phyloP scores from a whole-genome alignment of 116 monocot genomes.

The Zostera marina region DNA sequence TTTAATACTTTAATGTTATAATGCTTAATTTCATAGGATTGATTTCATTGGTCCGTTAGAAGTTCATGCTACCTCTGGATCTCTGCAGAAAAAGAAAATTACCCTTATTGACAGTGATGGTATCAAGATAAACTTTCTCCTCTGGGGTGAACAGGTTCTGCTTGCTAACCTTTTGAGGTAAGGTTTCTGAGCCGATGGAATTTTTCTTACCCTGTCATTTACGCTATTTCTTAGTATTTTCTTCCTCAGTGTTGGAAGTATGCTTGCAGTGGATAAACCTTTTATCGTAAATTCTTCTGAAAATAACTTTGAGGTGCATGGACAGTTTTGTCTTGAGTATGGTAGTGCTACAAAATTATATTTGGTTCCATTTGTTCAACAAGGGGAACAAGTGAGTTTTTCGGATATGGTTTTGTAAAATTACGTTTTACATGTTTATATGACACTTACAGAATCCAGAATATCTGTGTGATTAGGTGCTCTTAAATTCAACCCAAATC shows the following conservation, averaged over 20 bases:
- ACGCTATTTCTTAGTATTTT: slow-evolving; percentile 6
- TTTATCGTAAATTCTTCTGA: slow-evolving; percentile 35
- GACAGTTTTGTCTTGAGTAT: slow-evolving; percentile 77
- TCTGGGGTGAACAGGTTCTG: slow-evolving; percentile 91
- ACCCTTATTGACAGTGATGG: slow-evolving; percentile 68
- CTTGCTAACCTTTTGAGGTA: slow-evolving; percentile 90
- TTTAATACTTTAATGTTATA: no score
- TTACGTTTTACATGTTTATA: slow-evolving; percentile 8
- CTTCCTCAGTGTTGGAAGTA: slow-evolving; percentile 68
- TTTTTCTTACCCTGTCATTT: background rate
- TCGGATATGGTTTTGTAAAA: background rate
- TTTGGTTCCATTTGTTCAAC: slow-evolving; percentile 65
- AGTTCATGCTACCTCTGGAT: slow-evolving; percentile 26
- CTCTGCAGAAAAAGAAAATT: slow-evolving; percentile 46
- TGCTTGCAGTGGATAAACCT: slow-evolving; percentile 86
- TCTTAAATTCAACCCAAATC: slow-evolving; percentile 61
- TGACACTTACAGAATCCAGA: slow-evolving; percentile 3
- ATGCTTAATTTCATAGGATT: slow-evolving; percentile 36
- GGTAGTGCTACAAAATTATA: slow-evolving; percentile 89
- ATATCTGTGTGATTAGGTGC: slow-evolving; percentile 32
- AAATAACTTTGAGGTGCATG: slow-evolving; percentile 17
- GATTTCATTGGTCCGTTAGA: slow-evolving; percentile 58
- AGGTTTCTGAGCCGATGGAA: background rate
- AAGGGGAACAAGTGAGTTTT: slow-evolving; percentile 31
- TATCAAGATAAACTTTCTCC: slow-evolving; percentile 51